Conservation (phyloP, 495 filamentous ascomycete species). For the Aspergillus heteromorphus region DNA sequence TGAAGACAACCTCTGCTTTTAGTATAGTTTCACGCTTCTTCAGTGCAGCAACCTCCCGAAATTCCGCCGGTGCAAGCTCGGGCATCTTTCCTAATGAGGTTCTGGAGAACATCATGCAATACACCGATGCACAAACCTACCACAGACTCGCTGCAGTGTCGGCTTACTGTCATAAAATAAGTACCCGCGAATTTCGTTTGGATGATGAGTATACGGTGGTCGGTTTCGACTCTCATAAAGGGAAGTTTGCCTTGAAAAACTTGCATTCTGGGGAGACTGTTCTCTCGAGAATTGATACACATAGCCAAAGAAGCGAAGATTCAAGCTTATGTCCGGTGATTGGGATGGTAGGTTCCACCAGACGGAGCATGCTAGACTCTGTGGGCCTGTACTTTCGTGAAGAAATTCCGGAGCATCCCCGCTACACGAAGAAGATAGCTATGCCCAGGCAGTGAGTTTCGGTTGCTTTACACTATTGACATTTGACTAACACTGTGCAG, state of each 20-base stretch:
- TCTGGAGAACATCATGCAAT: constrained; percentile 12
- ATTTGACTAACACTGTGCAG: neutral
- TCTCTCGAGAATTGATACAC: neutral
- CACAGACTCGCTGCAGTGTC: constrained; percentile 8
- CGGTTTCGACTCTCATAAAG: neutral
- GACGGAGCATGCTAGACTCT: constrained; percentile 8
- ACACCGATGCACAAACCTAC: constrained; percentile 11
- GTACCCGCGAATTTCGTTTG: constrained; percentile 6
- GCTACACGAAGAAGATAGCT: neutral
- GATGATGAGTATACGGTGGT: constrained; percentile 16
- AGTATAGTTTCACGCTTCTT: constrained; percentile 10
- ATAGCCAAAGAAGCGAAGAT: neutral
- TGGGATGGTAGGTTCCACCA: constrained; percentile 4
- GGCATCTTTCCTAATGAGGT: constrained; percentile 12
- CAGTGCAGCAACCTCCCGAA: constrained; percentile 3
- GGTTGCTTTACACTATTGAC: neutral
- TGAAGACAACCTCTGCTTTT: neutral
- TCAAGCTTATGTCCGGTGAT: constrained; percentile 10
- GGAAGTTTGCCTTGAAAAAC: constrained; percentile 8
- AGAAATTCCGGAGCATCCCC: neutral
- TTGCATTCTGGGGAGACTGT: neutral
- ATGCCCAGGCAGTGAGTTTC: constrained; percentile 6
- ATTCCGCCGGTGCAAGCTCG: constrained; percentile 3
- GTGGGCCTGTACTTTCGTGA: constrained; percentile 1
- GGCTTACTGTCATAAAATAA: constrained; percentile 5